Conservation (phyloP, 495 filamentous ascomycete species). For the Xylaria palmicola region DNA sequence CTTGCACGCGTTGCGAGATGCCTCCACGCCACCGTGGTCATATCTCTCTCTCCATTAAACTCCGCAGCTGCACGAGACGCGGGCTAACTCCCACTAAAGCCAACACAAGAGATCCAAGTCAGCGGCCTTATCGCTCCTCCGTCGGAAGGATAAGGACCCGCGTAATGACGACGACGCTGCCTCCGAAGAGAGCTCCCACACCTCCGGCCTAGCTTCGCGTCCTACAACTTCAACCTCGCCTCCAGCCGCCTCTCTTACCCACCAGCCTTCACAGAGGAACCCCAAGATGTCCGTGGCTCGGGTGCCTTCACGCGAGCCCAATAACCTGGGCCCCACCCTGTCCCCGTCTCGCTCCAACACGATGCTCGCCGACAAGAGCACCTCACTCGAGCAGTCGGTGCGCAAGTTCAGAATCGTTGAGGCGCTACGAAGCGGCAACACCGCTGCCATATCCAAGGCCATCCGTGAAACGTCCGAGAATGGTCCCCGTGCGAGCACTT, state of each 20-base stretch:
- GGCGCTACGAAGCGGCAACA: conserved; percentile 84
- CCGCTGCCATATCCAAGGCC: conserved; percentile 82
- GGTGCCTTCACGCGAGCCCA: conserved; percentile 32
- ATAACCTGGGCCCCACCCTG: conserved; percentile 15
- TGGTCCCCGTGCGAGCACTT: conserved; percentile 50
- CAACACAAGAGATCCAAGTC: conserved; percentile 55
- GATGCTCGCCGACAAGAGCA: conserved; percentile 37
- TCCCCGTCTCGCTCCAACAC: conserved; percentile 30
- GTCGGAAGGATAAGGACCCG: conserved; percentile 39
- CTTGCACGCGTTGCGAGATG: neutral
- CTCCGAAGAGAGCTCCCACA: conserved; percentile 39
- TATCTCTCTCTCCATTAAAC: too few species aligned
- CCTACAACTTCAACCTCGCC: conserved; percentile 30
- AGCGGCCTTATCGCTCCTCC: conserved; percentile 48
- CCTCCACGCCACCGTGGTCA: neutral
- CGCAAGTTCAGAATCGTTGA: conserved; percentile 92
- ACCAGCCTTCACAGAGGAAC: conserved; percentile 39
- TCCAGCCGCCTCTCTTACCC: conserved; percentile 34
- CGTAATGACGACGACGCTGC: conserved; percentile 43
- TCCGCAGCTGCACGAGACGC: neutral
- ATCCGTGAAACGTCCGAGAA: conserved; percentile 65
- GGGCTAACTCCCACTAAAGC: conserved; percentile 23
- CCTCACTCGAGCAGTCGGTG: conserved; percentile 89
- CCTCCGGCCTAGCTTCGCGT: conserved; percentile 34
- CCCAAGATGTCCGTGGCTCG: conserved; percentile 46